phyloP scores from a whole-genome alignment of 2,329 filamentous ascomycete species.

The Juglanconis sp. region DNA sequence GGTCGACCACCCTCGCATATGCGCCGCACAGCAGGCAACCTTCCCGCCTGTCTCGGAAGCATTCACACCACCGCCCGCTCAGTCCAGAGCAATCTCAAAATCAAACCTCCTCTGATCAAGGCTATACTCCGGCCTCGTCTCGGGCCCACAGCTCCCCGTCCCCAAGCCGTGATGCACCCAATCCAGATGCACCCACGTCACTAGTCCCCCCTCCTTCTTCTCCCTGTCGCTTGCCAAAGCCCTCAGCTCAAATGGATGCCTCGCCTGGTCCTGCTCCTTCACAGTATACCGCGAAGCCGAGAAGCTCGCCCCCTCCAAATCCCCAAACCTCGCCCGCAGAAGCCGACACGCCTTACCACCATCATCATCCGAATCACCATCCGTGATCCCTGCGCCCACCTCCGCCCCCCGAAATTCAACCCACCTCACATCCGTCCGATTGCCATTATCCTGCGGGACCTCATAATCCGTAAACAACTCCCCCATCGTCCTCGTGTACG shows the following conservation, averaged over 20 bases:
- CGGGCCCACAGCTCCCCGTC: slow-evolving; percentile 60
- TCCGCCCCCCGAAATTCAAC: slow-evolving; percentile 42
- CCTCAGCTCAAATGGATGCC: slow-evolving; percentile 59
- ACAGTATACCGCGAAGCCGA: slow-evolving; percentile 54
- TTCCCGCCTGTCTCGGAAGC: no score
- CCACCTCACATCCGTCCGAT: slow-evolving; percentile 62
- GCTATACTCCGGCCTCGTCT: slow-evolving; percentile 47
- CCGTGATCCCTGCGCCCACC: neutral
- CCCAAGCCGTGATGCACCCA: slow-evolving; percentile 61
- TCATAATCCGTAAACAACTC: slow-evolving; percentile 61
- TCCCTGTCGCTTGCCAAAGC: slow-evolving; percentile 32
- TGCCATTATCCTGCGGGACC: slow-evolving; percentile 65
- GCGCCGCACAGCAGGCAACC: no score
- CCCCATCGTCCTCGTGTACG: slow-evolving; percentile 45
- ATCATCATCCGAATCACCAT: neutral
- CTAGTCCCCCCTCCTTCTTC: slow-evolving; percentile 36
- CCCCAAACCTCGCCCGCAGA: slow-evolving; percentile 43
- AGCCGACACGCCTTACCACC: slow-evolving; percentile 23
- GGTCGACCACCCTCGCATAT: no score
- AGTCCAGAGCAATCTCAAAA: slow-evolving; percentile 41
- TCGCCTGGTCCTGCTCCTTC: slow-evolving; percentile 48
- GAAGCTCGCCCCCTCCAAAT: slow-evolving; percentile 52
- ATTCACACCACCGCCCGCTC: no score
- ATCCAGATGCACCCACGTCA: slow-evolving; percentile 55
- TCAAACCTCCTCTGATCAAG: slow-evolving; percentile 41